Base-by-base conservation (phyloP, 1,284 basidiomycete genomes). In the Ceratobasidium sp. region DNA sequence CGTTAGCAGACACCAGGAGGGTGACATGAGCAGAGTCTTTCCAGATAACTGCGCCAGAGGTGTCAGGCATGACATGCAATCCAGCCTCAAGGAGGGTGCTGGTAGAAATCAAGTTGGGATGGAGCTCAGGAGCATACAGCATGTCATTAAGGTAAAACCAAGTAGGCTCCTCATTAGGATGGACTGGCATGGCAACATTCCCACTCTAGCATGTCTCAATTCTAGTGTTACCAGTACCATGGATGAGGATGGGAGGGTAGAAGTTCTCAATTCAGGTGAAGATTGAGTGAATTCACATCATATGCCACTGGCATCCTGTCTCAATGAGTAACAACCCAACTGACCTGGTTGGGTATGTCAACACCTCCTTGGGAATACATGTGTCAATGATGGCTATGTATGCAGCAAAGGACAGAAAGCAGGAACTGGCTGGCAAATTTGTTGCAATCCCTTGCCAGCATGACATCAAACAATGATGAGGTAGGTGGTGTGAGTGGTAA, bases 91-190 rank as follows among this genome's bases (percentile, higher is more conserved):
- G 16, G 18, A 65, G 62, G 10, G 62, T 38, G 1, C 62, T 38
- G 18, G 41, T n/a, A 18, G 62, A 65, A 7, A 65, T 14, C 14
- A 65, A 38, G 38, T 65, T 65, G 1, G 38, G 33, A 16, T 44
- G 35, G 12, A 65, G 20, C 1, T 65, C 35, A 3, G 62, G 62
- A 3, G 62, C 38, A 23, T 41, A 65, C 1, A 65, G 62, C 44
- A 65, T 38, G 38, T 44, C 62, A 1, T 65, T 44, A 4, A 65
- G 62, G 23, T 65, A 35, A 1, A 65, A 46, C 62, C 62, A 65
- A 3, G 33, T 12, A 3, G 46, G 41, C 7, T 1, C 10, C 5
- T 30, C 41, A 12, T 65, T 23, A 3, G 46, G 1, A 2, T 8
- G 8, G 5, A 65, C 38, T 1, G 38, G 62, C 4, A 65, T 35